Percentiles rank a stretch among this genome's conserved stretches.
These are phyloP conservation scores for Bipolaris zeicola DNA, from an alignment of 2,329 filamentous ascomycete species.

Conservation along the genomic window DNA sequence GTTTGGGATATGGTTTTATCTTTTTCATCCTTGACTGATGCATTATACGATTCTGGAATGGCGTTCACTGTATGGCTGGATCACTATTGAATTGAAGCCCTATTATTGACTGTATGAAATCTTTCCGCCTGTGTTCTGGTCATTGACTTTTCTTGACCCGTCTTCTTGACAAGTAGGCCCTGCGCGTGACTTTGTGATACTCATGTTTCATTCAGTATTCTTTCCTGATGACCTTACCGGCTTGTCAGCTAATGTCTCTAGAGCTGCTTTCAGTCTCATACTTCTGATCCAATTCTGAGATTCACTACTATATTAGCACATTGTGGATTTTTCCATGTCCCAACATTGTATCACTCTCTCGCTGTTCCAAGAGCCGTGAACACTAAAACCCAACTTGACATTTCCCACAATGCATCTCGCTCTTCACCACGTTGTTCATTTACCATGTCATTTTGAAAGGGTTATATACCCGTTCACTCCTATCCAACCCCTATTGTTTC, in stretches of 20 bases:
- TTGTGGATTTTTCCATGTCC: not conserved
- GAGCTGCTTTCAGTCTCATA: not conserved
- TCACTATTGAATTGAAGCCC: slow-evolving; percentile 31
- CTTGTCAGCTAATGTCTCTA: not conserved
- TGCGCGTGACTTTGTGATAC: not conserved
- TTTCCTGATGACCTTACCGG: too few species aligned
- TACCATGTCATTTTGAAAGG: slow-evolving; percentile 8
- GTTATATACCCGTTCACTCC: not conserved
- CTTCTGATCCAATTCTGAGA: not conserved
- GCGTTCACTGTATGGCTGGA: slow-evolving; percentile 30
- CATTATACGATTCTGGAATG: slow-evolving; percentile 28
- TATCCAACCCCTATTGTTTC: not conserved
- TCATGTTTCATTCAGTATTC: not conserved
- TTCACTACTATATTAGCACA: not conserved
- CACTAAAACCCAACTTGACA: not conserved
- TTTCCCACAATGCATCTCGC: not conserved
- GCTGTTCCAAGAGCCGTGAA: not conserved
- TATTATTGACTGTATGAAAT: slow-evolving; percentile 3
- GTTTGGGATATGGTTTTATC: slow-evolving; percentile 6
- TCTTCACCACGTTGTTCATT: not conserved
- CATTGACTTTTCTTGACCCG: not conserved
- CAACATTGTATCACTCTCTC: not conserved
- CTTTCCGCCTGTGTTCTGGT: not conserved
- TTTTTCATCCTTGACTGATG: slow-evolving; percentile 28
- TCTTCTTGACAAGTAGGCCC: too few species aligned